A percentile compares a stretch with the other conserved stretches of the same genome.
Evolutionary conservation across 1,284 basidiomycete genomes (phyloP).

Genomic region (Apiotrichum sp.): DNA sequence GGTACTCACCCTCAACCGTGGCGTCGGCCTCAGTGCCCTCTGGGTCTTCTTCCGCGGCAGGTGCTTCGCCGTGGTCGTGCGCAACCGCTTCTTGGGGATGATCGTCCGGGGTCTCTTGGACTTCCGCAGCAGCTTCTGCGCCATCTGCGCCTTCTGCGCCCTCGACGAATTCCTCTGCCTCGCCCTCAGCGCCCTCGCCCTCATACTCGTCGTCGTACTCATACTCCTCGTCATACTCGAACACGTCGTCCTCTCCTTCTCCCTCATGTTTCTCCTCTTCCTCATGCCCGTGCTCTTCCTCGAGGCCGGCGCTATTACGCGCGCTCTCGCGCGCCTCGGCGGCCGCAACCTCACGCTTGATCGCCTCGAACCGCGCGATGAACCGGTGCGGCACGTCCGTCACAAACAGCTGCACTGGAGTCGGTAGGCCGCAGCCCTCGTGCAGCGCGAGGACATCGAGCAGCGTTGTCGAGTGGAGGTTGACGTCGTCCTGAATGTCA

Average conservation of each 20-base stretch:
- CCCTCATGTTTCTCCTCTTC: background rate
- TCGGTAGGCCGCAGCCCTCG: constrained; percentile 34
- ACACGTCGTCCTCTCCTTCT: background rate
- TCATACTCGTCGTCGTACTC: constrained; percentile 5
- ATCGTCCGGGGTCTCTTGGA: too few species aligned
- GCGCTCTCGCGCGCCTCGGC: constrained; percentile 53
- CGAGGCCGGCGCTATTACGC: constrained; percentile 50
- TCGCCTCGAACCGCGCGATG: constrained; percentile 39
- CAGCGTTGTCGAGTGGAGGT: constrained; percentile 34
- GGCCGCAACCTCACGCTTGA: constrained; percentile 44
- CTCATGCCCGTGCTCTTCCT: constrained; percentile 49
- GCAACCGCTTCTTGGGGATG: background rate
- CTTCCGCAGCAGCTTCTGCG: too few species aligned
- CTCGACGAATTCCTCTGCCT: background rate
- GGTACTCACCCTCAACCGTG: constrained; percentile 2
- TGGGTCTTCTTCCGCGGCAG: too few species aligned
- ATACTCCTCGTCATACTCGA: background rate
- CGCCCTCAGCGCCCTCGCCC: constrained; percentile 6
- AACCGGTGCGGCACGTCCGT: constrained; percentile 33
- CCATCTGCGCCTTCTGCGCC: too few species aligned
- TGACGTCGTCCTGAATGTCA: constrained; percentile 33
- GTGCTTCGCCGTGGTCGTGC: too few species aligned
- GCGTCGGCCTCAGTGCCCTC: constrained; percentile 1
- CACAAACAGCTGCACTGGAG: constrained; percentile 36
- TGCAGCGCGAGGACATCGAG: constrained; percentile 35